These are phyloP conservation scores for Mycosphaerella arachidis DNA, from an alignment of 2,329 filamentous ascomycete species.

Conservation along the genomic window DNA sequence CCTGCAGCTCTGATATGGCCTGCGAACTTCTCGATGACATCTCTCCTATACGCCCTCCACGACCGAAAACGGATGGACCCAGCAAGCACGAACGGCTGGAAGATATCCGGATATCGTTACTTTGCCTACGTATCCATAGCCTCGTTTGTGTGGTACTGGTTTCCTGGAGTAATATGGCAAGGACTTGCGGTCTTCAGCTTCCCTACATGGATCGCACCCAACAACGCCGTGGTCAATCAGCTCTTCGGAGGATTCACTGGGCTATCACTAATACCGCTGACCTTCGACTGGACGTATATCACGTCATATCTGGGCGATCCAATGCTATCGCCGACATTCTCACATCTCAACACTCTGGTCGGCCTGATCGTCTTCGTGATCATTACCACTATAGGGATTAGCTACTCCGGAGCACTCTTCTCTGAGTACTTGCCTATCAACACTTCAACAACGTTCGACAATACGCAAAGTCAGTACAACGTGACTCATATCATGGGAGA, in stretches of 20 bases:
- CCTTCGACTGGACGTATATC: slow-evolving; percentile 79
- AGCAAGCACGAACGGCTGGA: slow-evolving; percentile 64
- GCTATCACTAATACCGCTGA: slow-evolving; percentile 75
- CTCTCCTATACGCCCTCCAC: slow-evolving; percentile 83
- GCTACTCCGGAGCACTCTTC: slow-evolving; percentile 75
- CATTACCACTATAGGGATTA: slow-evolving; percentile 58
- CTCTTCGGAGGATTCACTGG: slow-evolving; percentile 83
- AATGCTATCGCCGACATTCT: slow-evolving; percentile 68
- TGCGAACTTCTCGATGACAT: slow-evolving; percentile 76
- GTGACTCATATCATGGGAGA: slow-evolving; percentile 73
- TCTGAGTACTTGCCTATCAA: slow-evolving; percentile 83
- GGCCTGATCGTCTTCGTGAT: slow-evolving; percentile 67
- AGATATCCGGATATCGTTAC: slow-evolving; percentile 74
- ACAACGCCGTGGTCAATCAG: slow-evolving; percentile 77
- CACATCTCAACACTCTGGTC: slow-evolving; percentile 50
- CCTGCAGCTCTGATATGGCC: slow-evolving; percentile 91
- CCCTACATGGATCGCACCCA: slow-evolving; percentile 80
- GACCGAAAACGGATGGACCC: slow-evolving; percentile 68
- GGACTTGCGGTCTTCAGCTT: slow-evolving; percentile 85
- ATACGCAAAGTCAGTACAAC: slow-evolving; percentile 72
- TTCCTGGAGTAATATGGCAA: slow-evolving; percentile 76
- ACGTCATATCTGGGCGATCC: slow-evolving; percentile 16
- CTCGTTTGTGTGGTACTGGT: slow-evolving; percentile 78
- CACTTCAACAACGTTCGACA: slow-evolving; percentile 79
- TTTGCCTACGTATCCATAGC: slow-evolving; percentile 69